These are phyloP conservation scores for Ceratocystis colombiana DNA, from an alignment of 2,329 filamentous ascomycete species.

Conservation along the genomic window DNA sequence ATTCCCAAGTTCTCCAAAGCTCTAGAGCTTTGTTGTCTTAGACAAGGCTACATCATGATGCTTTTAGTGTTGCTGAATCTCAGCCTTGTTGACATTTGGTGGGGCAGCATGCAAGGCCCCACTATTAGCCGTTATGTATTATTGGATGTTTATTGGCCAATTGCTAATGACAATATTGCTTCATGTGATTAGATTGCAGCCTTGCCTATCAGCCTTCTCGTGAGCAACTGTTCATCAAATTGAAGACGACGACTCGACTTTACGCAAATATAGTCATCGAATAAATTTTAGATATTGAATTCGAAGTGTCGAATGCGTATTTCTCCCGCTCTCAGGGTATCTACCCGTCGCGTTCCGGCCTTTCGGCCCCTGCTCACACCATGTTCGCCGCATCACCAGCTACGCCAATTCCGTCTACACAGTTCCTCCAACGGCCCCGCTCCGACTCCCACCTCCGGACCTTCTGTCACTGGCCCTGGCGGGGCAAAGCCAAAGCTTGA, in stretches of 20 bases:
- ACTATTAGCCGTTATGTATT: slow-evolving; percentile 14
- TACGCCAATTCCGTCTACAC: not conserved
- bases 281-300: not conserved
- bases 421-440: slow-evolving; percentile 4
- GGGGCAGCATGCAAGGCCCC: slow-evolving; percentile 15
- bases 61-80: slow-evolving; percentile 12
- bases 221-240: not conserved
- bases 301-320: not conserved
- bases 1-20: not conserved
- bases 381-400: slow-evolving; percentile 2
- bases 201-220: slow-evolving; percentile 19
- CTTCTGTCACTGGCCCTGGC: not conserved
- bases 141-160: slow-evolving; percentile 20
- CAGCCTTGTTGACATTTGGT: slow-evolving; percentile 22
- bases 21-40: not conserved
- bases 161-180: not conserved
- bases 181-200: not conserved
- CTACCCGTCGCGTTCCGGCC: not conserved
- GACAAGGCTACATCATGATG: slow-evolving; percentile 6
- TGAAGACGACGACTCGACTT: not conserved
- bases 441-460: not conserved
- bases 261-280: not conserved
- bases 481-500: slow-evolving; percentile 18
- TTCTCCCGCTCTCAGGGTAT: not conserved
- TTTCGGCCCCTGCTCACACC: not conserved